Percentiles rank a stretch among this genome's conserved stretches.
These are phyloP conservation scores for Pythium pyrilobum DNA, from an alignment of 352 stramenopile species.

Conservation along the genomic window DNA sequence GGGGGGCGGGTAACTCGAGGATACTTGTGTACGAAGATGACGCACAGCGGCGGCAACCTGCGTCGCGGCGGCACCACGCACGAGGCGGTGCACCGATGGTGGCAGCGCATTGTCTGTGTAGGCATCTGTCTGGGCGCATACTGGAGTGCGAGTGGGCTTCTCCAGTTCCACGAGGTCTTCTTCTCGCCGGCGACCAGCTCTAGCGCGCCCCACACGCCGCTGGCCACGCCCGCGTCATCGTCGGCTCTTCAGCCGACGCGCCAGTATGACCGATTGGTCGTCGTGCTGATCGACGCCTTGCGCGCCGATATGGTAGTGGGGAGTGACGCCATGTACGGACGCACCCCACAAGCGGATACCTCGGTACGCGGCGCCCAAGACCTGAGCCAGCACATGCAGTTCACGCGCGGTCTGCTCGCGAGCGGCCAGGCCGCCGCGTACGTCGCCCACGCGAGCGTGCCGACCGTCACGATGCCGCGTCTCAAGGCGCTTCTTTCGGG, in stretches of 20 bases:
- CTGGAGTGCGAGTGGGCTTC: constrained; percentile 20
- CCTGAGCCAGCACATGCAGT: constrained; percentile 65
- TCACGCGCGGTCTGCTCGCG: constrained; percentile 42
- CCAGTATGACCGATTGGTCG: constrained; percentile 71
- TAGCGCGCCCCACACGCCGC: background rate
- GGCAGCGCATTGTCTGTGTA: background rate
- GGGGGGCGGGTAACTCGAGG: too few species aligned
- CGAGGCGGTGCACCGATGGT: background rate
- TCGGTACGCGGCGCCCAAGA: constrained; percentile 20
- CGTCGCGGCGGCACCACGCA: too few species aligned
- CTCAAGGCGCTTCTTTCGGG: constrained; percentile 85
- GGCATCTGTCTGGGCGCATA: constrained; percentile 17
- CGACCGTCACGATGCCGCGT: constrained; percentile 87
- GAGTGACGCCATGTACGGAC: constrained; percentile 39
- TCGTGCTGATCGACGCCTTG: constrained; percentile 85
- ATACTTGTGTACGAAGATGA: too few species aligned
- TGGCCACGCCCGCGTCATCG: background rate
- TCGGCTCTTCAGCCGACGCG: background rate
- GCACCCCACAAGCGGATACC: background rate
- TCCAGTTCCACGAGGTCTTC: constrained; percentile 28
- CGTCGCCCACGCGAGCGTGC: constrained; percentile 73
- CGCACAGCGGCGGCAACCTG: too few species aligned
- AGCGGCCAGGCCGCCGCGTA: constrained; percentile 57
- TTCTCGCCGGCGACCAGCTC: background rate
- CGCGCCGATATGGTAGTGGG: constrained; percentile 86